Conservation (phyloP, 2,329 filamentous ascomycete genomes). For the Trichoderma atrobrunneum region DNA sequence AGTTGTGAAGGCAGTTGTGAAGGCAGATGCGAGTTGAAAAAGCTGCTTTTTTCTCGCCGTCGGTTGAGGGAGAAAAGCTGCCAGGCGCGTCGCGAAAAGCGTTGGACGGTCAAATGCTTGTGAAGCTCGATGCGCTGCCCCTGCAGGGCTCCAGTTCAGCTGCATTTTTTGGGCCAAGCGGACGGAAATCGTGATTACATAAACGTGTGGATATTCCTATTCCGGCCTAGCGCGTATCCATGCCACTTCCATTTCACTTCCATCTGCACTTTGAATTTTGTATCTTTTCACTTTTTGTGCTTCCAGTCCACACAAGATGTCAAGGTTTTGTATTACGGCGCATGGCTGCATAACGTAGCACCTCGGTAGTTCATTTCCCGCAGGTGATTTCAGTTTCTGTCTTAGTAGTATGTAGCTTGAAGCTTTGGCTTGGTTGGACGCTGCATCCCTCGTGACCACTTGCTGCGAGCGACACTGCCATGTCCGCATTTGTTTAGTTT, state of each 20-base stretch:
- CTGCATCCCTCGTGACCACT: background rate
- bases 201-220: background rate
- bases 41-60: background rate
- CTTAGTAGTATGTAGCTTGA: background rate
- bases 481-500: background rate
- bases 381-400: background rate
- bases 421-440: background rate
- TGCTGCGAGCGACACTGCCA: background rate
- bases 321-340: background rate
- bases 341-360: background rate
- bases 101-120: conserved; percentile 3
- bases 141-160: conserved; percentile 11
- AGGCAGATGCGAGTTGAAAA: background rate
- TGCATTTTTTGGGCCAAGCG: background rate
- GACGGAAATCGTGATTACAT: conserved; percentile 1
- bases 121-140: conserved; percentile 5
- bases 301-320: background rate
- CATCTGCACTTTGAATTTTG: background rate
- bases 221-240: background rate
- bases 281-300: background rate
- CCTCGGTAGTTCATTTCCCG: background rate
- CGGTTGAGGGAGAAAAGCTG: conserved; percentile 7
- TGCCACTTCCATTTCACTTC: background rate
- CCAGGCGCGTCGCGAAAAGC: conserved; percentile 21
- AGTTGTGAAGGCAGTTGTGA: background rate